Conservation (phyloP, 441 rosid species). For the Gossypium davidsonii region DNA sequence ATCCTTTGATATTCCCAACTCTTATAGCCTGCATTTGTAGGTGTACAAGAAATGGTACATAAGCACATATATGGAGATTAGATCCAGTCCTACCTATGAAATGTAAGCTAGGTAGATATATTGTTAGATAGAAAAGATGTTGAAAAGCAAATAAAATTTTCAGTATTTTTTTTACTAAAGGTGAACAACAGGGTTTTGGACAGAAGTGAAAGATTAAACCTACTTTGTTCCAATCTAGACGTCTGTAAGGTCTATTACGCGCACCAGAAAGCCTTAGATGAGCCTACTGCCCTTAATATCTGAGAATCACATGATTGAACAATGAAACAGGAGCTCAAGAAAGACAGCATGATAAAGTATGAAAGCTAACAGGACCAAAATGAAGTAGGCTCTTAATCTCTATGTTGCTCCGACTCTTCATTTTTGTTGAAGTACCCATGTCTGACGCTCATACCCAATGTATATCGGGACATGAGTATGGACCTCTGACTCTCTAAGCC, state of each 20-base stretch:
- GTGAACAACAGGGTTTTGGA: neutral
- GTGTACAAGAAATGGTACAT: neutral
- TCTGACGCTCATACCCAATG: neutral
- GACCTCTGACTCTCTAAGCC: neutral
- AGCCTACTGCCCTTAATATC: neutral
- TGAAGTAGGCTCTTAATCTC: neutral
- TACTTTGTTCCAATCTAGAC: neutral
- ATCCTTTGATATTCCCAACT: neutral
- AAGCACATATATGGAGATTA: neutral
- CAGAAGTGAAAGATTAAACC: neutral
- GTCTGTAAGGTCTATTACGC: neutral
- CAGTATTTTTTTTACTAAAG: neutral
- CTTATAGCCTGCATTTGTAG: neutral
- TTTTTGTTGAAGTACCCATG: neutral
- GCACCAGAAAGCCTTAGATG: neutral
- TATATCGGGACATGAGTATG: neutral
- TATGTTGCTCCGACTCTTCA: neutral
- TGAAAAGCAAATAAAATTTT: neutral
- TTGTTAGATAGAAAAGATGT: neutral
- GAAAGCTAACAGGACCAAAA: neutral
- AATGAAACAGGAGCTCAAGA: neutral
- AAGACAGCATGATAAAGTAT: neutral
- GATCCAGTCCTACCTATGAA: neutral
- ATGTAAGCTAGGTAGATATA: neutral
- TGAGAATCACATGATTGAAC: neutral